phyloP scores from a whole-genome alignment of 2,329 filamentous ascomycete species.

The Epichloe aotearoae region DNA sequence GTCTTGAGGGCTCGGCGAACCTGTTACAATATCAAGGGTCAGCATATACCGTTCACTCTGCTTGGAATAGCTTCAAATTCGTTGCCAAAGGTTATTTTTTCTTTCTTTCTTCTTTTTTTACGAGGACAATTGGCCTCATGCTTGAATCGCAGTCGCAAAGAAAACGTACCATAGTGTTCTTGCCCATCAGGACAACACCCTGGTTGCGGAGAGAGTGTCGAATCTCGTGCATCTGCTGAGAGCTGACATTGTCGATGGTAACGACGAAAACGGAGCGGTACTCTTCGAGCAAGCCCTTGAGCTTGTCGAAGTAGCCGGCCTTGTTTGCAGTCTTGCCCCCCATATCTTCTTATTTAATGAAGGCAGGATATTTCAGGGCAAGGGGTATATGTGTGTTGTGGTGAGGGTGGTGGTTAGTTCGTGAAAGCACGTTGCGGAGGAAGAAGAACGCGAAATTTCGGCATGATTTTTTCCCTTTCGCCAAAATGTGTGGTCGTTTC shows the following conservation, averaged over 20 bases:
- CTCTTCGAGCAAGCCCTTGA: conserved; percentile 90
- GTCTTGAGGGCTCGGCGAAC: conserved; percentile 95
- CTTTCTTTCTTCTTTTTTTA: too few species aligned
- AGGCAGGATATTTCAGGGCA: conserved; percentile 99
- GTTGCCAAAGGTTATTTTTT: neutral
- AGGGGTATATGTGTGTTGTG: conserved; percentile 18
- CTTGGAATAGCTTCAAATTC: neutral
- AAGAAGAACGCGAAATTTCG: conserved; percentile 9
- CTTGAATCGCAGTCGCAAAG: neutral
- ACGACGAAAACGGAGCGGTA: conserved; percentile 98
- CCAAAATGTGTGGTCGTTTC: conserved; percentile 18
- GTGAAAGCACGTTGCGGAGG: neutral
- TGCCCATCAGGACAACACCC: conserved; percentile 97
- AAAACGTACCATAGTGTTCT: conserved; percentile 91
- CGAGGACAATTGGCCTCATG: too few species aligned
- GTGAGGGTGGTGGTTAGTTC: conserved; percentile 10
- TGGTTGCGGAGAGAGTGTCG: conserved; percentile 78
- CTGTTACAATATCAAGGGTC: conserved; percentile 26
- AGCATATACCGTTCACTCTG: conserved; percentile 6
- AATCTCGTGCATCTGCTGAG: conserved; percentile 99
- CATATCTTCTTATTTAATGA: conserved; percentile 89
- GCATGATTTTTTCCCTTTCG: conserved; percentile 9
- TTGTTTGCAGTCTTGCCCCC: conserved; percentile 94
- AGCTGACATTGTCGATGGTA: conserved; percentile 97
- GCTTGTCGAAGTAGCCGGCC: conserved; percentile 98